These are phyloP conservation scores for Fusarium mundagurra DNA, from an alignment of 2,329 filamentous ascomycete species.

Conservation along the genomic window DNA sequence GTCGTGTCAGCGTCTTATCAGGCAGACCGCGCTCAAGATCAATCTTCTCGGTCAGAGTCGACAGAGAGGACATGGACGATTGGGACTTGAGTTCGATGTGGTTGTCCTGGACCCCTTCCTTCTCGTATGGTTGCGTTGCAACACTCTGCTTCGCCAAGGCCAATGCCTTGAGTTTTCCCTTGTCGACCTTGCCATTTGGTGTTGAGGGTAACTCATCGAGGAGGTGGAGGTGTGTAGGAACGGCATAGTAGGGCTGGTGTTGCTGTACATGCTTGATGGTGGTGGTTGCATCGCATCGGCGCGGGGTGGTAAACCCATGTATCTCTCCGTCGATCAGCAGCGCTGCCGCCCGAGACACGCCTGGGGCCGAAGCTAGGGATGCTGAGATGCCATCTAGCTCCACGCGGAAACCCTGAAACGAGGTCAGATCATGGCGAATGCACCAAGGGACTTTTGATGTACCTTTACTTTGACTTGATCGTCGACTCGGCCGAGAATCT, in stretches of 20 bases:
- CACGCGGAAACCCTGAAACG: constrained; percentile 64
- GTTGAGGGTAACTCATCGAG: constrained; percentile 60
- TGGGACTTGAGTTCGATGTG: constrained; percentile 45
- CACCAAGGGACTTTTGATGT: constrained; percentile 7
- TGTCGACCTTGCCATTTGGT: constrained; percentile 66
- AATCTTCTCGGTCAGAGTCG: constrained; percentile 43
- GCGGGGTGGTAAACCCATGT: constrained; percentile 60
- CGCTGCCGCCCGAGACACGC: constrained; percentile 58
- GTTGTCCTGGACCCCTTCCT: not conserved
- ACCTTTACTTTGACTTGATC: constrained; percentile 71
- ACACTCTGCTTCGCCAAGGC: constrained; percentile 30
- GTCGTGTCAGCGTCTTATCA: constrained; percentile 52
- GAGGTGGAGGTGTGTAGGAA: constrained; percentile 58
- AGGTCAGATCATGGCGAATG: not conserved
- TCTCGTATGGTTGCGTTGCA: constrained; percentile 7
- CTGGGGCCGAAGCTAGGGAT: constrained; percentile 57
- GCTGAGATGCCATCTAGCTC: constrained; percentile 67
- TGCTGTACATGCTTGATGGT: constrained; percentile 54
- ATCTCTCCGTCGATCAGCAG: constrained; percentile 59
- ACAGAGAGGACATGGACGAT: constrained; percentile 45
- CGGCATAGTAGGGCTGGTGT: constrained; percentile 64
- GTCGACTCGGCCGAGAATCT: constrained; percentile 66
- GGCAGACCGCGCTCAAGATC: constrained; percentile 49
- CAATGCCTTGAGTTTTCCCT: constrained; percentile 53
- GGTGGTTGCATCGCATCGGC: constrained; percentile 47